Conservation (phyloP, 352 stramenopile genomes). For the Phytophthora crassamura region DNA sequence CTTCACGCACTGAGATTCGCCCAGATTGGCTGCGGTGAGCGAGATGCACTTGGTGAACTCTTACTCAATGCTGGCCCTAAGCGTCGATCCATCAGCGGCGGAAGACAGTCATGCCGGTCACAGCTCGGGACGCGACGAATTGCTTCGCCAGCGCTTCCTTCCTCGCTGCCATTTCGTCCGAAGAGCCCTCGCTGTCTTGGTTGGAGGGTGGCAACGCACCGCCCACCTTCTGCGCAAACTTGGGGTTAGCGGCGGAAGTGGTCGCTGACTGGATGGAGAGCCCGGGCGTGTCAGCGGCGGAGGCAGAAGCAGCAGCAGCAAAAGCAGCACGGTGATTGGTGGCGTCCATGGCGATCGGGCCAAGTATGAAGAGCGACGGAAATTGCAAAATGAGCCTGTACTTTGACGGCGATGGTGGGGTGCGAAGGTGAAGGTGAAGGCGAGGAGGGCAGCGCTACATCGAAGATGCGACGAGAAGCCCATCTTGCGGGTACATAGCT, state of each 20-base stretch:
- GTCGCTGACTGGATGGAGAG: constrained; percentile 2
- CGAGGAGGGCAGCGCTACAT: no score
- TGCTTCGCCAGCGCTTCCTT: constrained; percentile 19
- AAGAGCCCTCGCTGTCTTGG: constrained; percentile 3
- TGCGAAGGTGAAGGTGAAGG: neutral
- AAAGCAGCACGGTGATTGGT: neutral
- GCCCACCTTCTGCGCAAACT: constrained; percentile 18
- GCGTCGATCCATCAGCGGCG: no score
- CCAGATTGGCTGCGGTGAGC: no score
- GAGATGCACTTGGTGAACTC: no score
- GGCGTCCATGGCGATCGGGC: constrained; percentile 5
- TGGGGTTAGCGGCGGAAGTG: neutral
- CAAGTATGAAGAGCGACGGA: neutral
- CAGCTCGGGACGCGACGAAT: constrained; percentile 16
- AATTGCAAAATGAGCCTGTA: constrained; percentile 17
- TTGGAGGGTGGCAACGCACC: neutral
- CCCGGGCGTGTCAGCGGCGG: neutral
- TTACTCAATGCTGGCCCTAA: no score
- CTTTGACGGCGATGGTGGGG: no score
- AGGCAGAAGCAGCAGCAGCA: neutral
- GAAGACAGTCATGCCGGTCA: neutral
- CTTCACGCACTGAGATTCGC: no score
- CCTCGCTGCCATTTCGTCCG: constrained; percentile 1
- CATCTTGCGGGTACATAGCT: no score
- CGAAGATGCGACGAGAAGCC: no score